Conservation (phyloP, 441 rosid species). For the Rhodomyrtus psidioides region DNA sequence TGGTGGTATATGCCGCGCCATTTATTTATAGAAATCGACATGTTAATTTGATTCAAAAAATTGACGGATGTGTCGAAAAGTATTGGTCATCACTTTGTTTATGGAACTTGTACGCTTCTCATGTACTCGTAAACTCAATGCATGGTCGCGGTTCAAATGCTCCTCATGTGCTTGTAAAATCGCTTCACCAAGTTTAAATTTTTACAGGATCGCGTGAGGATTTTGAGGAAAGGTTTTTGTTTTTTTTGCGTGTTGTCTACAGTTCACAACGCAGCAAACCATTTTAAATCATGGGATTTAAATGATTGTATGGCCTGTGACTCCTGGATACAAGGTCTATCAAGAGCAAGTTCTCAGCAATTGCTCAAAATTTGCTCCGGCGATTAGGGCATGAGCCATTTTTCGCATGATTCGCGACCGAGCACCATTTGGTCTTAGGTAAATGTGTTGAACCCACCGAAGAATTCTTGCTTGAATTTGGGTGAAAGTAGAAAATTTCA, state of each 20-base stretch:
- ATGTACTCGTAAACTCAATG: no score
- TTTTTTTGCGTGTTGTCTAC: background rate
- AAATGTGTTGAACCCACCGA: background rate
- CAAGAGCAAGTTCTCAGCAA: constrained; percentile 83
- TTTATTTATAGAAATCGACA: no score
- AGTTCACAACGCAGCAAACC: background rate
- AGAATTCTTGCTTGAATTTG: background rate
- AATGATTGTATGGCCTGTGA: constrained; percentile 23
- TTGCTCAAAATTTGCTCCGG: constrained; percentile 71
- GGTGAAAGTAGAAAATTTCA: background rate
- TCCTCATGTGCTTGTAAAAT: no score
- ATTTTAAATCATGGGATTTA: background rate
- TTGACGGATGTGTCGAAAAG: no score
- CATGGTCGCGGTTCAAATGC: no score
- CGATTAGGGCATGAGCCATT: background rate
- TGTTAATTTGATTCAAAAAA: no score
- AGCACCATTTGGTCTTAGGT: background rate
- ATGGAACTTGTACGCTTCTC: no score
- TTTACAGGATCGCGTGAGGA: background rate
- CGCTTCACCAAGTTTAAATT: no score
- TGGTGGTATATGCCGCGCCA: no score
- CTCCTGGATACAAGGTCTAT: constrained; percentile 82
- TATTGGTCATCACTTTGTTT: no score
- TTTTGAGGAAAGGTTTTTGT: background rate
- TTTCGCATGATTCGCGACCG: background rate